phyloP scores from a whole-genome alignment of 1,139 yeast species.

The Candida glucosophila region DNA sequence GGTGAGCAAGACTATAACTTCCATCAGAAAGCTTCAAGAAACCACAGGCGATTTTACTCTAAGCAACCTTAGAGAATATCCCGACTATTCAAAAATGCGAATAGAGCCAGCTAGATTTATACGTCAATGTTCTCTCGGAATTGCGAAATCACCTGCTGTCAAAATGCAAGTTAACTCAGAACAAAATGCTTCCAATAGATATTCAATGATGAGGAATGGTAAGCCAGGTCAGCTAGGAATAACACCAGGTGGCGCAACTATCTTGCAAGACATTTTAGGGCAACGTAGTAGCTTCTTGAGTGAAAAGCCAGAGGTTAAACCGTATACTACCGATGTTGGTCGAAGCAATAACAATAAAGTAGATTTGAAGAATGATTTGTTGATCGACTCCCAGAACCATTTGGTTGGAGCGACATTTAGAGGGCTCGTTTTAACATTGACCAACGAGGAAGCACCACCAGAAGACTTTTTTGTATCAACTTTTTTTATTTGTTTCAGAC shows the following conservation, averaged over 20 bases:
- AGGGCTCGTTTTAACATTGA: slow-evolving; percentile 62
- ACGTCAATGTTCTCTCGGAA: slow-evolving; percentile 52
- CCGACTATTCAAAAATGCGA: slow-evolving; percentile 54
- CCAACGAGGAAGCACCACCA: slow-evolving; percentile 64
- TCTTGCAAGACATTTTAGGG: slow-evolving; percentile 41
- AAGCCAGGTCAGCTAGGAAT: slow-evolving; percentile 43
- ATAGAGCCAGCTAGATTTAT: slow-evolving; percentile 58
- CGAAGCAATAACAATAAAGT: slow-evolving; percentile 8
- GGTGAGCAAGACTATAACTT: slow-evolving; percentile 42
- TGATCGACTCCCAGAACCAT: slow-evolving; percentile 41
- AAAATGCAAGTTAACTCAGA: too few species aligned
- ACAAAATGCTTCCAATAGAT: slow-evolving; percentile 30
- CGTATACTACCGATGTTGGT: too few species aligned
- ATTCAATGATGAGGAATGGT: slow-evolving; percentile 56
- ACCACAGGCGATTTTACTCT: slow-evolving; percentile 68
- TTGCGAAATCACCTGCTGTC: too few species aligned
- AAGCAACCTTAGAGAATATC: slow-evolving; percentile 57
- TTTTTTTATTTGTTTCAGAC: slow-evolving; percentile 73
- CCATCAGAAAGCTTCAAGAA: slow-evolving; percentile 31
- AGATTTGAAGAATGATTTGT: slow-evolving; percentile 33
- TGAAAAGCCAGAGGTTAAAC: slow-evolving; percentile 20
- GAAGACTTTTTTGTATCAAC: slow-evolving; percentile 67
- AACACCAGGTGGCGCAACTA: slow-evolving; percentile 51
- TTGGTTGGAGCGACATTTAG: slow-evolving; percentile 74
- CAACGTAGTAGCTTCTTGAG: slow-evolving; percentile 28